These are phyloP conservation scores for Naumovozyma baii DNA, from an alignment of 805 yeast genomes.

Conservation along the genomic window DNA sequence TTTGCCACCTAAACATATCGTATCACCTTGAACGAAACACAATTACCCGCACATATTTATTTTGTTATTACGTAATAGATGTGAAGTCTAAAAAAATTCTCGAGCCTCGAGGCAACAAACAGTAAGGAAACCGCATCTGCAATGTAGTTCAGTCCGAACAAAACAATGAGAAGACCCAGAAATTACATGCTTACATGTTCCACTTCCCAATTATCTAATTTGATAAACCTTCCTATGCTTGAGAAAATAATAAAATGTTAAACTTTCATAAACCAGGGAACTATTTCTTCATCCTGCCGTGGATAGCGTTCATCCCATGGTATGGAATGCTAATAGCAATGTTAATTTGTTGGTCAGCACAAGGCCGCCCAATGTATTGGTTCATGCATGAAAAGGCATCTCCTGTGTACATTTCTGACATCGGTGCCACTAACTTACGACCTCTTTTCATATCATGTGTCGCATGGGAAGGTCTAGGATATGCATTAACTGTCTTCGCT, in stretches of 20 bases:
- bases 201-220: too few relatives aligned
- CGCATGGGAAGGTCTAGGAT: constrained; percentile 68
- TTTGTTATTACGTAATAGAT: too few relatives aligned
- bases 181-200: too few relatives aligned
- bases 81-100: too few relatives aligned
- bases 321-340: constrained; percentile 84
- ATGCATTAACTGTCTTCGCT: constrained; percentile 49
- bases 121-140: too few relatives aligned
- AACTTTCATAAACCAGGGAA: constrained; percentile 28
- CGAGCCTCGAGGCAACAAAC: too few relatives aligned
- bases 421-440: constrained; percentile 79
- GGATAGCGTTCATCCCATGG: constrained; percentile 63
- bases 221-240: too few relatives aligned
- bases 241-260: neutral
- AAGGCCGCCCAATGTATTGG: constrained; percentile 64
- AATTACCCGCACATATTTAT: too few relatives aligned
- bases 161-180: too few relatives aligned
- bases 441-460: constrained; percentile 75
- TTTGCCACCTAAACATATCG: too few relatives aligned
- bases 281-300: constrained; percentile 49
- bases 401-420: constrained; percentile 68
- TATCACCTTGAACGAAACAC: too few relatives aligned
- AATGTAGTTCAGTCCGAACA: too few relatives aligned
- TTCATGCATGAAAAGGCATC: constrained; percentile 39
- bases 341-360: constrained; percentile 65